phyloP scores from a whole-genome alignment of 1,139 yeast genomes.

The Kodamaea plutei region DNA sequence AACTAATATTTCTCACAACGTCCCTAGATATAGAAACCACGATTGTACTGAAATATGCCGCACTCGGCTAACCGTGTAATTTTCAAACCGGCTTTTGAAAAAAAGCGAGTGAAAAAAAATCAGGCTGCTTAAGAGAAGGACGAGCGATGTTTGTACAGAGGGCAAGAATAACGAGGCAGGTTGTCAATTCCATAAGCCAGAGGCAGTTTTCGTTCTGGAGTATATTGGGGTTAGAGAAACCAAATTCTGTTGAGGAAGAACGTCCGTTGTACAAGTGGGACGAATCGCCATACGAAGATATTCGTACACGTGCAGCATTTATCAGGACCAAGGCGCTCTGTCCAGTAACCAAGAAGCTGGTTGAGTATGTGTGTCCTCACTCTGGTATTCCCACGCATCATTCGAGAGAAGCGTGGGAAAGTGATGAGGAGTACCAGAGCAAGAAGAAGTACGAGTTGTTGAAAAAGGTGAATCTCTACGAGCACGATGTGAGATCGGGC shows the following conservation, averaged over 20 bases:
- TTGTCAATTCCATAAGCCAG: neutral
- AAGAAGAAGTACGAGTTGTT: conserved; percentile 65
- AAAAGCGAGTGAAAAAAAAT: too few relatives aligned
- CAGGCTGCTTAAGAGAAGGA: conserved; percentile 1
- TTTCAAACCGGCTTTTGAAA: neutral
- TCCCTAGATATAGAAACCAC: too few relatives aligned
- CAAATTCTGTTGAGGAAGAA: conserved; percentile 20
- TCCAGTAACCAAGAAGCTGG: conserved; percentile 81
- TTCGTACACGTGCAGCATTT: conserved; percentile 87
- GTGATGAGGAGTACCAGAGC: conserved; percentile 68
- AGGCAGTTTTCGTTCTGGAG: conserved; percentile 33
- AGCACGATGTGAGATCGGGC: conserved; percentile 92
- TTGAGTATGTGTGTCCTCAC: conserved; percentile 82
- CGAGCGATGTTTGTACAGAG: neutral
- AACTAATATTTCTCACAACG: too few relatives aligned
- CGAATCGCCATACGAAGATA: conserved; percentile 81
- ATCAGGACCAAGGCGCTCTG: conserved; percentile 86
- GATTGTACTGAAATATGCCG: too few relatives aligned
- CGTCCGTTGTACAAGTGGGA: conserved; percentile 57
- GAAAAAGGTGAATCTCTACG: conserved; percentile 85
- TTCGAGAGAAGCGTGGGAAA: conserved; percentile 82
- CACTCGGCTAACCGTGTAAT: neutral
- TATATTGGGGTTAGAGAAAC: conserved; percentile 33
- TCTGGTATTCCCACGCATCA: conserved; percentile 98
- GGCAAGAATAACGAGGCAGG: neutral